Evolutionary conservation across 1,284 basidiomycete genomes (phyloP).

Genomic region (Ganoderma lucidum): DNA sequence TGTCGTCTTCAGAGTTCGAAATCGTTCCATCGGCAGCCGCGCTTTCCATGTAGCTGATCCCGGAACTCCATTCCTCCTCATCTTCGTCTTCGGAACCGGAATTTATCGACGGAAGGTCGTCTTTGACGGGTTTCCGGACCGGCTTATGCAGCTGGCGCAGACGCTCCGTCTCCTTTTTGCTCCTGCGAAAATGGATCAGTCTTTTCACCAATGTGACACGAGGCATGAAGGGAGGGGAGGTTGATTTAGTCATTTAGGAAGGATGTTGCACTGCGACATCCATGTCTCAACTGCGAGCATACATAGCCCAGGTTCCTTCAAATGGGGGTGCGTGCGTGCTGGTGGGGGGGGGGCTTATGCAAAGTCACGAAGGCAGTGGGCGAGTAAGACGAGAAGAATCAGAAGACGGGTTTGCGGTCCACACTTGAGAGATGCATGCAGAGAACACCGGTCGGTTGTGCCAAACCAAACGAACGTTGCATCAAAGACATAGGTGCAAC

Average conservation of each 20-base stretch:
- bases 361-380: not conserved
- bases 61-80: slow-evolving; percentile 63
- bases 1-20: slow-evolving; percentile 27
- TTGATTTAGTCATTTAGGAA: not conserved
- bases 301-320: not conserved
- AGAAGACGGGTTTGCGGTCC: not conserved
- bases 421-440: not conserved
- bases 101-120: slow-evolving; percentile 71
- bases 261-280: not conserved
- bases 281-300: not conserved
- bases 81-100: slow-evolving; percentile 67
- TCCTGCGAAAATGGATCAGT: slow-evolving; percentile 54
- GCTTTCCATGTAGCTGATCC: slow-evolving; percentile 46
- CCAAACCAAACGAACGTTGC: not conserved
- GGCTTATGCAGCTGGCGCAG: slow-evolving; percentile 72
- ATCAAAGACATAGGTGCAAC: not conserved
- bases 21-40: slow-evolving; percentile 42
- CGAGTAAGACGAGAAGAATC: not conserved
- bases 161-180: slow-evolving; percentile 77
- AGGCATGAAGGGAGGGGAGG: no score
- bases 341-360: not conserved
- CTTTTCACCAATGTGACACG: not conserved
- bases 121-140: slow-evolving; percentile 49
- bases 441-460: not conserved
- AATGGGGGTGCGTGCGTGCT: not conserved